Evolutionary conservation across 768 basidiomycete species (phyloP), one percentile per base, ranked within the genome.

Genomic region (Dictyophora rubrovolvata): DNA sequence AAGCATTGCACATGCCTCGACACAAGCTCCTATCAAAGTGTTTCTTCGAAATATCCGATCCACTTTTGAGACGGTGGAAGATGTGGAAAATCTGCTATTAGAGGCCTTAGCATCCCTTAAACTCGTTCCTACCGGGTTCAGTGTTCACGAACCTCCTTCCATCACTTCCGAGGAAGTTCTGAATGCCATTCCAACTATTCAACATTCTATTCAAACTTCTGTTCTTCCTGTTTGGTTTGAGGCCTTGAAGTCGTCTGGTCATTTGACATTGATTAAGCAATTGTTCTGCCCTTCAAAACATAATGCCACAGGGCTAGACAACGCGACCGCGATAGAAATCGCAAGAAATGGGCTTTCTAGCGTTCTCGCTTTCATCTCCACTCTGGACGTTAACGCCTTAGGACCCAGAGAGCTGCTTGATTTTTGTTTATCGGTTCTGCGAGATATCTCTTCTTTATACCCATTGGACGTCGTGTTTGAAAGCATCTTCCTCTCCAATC

Each of bases 401-500:
- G 57, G 57, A 20, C 57, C 57, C 20, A 36, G 33, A 20, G 57
- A 33, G 6, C 5, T 59, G 16, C 21, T 59, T 16, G 20, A 33
- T 7, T 59, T 51, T 33, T 59, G 22, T 18, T 33, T 59, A 14
- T 59, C 33, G 10, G 28, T 42, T 28, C 23, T 59, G 36, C 49
- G 33, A 10, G 57, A 59, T 9, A 50, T 59, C 23, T 17, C 37
- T 33, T 51, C 50, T 18, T 16, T 22, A 5, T 93, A 91, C 68
- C 81, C 88, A 4, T 70, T 93, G 42, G 84, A 88, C 63, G 75
- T 83, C 50, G 69, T 93, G 34, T 80, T 86, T 67, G 64, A 68
- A n/a, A 72, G 78, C 11, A 65, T 85, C 17, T 83, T 79, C 65
- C 62, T 70, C 1, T 61, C 63, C 17, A 59, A n/a, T 48, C 60